Evolutionary conservation across 306 rosid species (phyloP).

Genomic region (Fragaria vesca): DNA sequence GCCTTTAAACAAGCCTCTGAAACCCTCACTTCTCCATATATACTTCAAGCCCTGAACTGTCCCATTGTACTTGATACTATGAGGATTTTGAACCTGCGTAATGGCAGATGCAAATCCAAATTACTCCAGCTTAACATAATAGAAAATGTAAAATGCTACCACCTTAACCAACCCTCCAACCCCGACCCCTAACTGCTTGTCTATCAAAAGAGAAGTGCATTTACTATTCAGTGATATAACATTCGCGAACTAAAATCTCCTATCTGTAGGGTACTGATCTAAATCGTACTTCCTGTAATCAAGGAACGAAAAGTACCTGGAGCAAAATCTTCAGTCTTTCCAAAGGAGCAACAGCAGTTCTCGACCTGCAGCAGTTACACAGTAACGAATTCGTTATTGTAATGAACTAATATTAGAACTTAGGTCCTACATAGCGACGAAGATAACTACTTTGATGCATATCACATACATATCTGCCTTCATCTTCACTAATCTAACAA

Average conservation of each 20-base stretch:
- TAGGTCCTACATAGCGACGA: not conserved
- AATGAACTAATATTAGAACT: not conserved
- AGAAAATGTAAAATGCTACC: not conserved
- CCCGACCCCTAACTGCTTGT: not conserved
- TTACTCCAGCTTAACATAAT: conserved; percentile 18
- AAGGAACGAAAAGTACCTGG: conserved; percentile 38
- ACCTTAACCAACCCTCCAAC: not conserved
- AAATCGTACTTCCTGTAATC: not conserved
- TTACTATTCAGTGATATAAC: conserved; percentile 5
- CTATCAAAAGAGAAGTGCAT: not conserved
- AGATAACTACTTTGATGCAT: not conserved
- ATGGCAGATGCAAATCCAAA: conserved; percentile 18
- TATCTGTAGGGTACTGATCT: not conserved
- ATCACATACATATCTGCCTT: not conserved
- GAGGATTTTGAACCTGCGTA: conserved; percentile 56
- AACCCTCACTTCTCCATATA: conserved; percentile 61
- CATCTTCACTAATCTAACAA: not conserved
- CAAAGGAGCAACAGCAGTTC: conserved; percentile 64
- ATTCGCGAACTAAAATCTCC: not conserved
- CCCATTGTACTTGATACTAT: conserved; percentile 54
- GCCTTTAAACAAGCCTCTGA: conserved; percentile 64
- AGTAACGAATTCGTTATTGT: not conserved
- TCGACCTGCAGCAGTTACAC: conserved; percentile 43
- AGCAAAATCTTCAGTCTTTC: conserved; percentile 66
- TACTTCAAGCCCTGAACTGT: conserved; percentile 60